Conservation (phyloP, 1,284 basidiomycete genomes). For the Malassezia obtusa region DNA sequence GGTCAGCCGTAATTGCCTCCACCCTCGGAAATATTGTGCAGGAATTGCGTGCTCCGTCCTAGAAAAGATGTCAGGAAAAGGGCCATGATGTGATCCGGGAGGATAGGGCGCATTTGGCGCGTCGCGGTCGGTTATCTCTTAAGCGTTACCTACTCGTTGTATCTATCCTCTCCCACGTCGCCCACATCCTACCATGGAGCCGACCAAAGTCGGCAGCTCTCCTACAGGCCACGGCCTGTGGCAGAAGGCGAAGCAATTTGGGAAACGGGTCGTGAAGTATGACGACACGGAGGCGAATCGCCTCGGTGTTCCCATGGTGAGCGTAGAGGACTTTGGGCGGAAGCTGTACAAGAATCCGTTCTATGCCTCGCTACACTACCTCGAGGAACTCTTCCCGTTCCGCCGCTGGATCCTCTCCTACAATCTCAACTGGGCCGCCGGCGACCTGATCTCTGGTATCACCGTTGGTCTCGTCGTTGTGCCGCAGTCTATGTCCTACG, state of each 20-base stretch:
- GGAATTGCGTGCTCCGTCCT: conserved; percentile 1
- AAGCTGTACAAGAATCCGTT: conserved; percentile 27
- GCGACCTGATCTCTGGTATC: conserved; percentile 49
- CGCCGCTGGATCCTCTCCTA: conserved; percentile 48
- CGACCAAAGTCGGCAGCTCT: background rate
- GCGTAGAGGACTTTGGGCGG: conserved; percentile 31
- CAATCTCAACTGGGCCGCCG: conserved; percentile 46
- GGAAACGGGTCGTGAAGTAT: conserved; percentile 28
- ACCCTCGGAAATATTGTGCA: background rate
- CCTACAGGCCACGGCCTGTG: background rate
- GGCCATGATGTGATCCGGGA: background rate
- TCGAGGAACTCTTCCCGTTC: conserved; percentile 46
- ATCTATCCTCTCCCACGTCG: background rate
- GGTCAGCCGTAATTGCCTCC: too few relatives aligned
- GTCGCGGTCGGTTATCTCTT: too few relatives aligned
- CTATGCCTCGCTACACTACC: conserved; percentile 25
- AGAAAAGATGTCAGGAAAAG: background rate
- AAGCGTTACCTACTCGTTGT: too few relatives aligned
- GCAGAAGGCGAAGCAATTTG: background rate
- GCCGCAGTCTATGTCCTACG: conserved; percentile 52
- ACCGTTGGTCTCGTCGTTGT: conserved; percentile 49
- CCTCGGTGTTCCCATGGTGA: conserved; percentile 42
- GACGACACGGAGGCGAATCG: conserved; percentile 40
- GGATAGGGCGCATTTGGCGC: too few relatives aligned
- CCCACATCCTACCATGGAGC: background rate